Evolutionary conservation across 2,329 filamentous ascomycete genomes (phyloP).

Genomic region (Colletotrichum salicis): DNA sequence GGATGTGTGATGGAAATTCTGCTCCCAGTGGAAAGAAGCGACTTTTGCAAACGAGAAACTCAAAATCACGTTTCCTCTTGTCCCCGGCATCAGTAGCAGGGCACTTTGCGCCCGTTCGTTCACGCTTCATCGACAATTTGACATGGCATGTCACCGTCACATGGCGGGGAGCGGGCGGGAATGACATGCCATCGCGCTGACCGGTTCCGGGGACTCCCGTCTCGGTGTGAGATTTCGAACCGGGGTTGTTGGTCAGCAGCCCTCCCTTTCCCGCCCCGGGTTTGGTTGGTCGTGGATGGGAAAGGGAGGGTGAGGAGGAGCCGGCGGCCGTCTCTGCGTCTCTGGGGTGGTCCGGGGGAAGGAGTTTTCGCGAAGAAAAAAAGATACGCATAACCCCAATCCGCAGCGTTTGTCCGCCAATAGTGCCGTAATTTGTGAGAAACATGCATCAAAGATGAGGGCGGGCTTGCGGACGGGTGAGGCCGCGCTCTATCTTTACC

Average conservation of each 20-base stretch:
- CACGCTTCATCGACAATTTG: not conserved
- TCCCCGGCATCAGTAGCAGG: not conserved
- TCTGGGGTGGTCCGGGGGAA: not conserved
- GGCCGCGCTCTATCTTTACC: not conserved
- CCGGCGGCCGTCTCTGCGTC: constrained; percentile 3
- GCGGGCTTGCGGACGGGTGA: not conserved
- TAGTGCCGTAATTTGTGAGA: not conserved
- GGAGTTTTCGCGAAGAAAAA: not conserved
- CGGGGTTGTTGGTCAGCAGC: constrained; percentile 5
- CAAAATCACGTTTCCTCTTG: not conserved
- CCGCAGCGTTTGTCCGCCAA: not conserved
- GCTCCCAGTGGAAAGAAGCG: not conserved
- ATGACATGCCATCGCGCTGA: not conserved
- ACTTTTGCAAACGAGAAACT: not conserved
- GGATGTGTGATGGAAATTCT: not conserved
- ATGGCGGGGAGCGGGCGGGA: not conserved
- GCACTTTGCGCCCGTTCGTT: no score
- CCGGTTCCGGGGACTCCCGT: constrained; percentile 32
- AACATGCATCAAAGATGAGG: not conserved
- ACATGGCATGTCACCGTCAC: not conserved
- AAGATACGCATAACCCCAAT: not conserved
- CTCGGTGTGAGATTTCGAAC: constrained; percentile 33
- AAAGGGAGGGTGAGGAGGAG: constrained; percentile 1
- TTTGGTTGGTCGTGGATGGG: not conserved
- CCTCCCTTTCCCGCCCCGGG: not conserved